These are phyloP conservation scores for Dimocarpus longan DNA, from an alignment of 345 rosid genomes.

Conservation along the genomic window DNA sequence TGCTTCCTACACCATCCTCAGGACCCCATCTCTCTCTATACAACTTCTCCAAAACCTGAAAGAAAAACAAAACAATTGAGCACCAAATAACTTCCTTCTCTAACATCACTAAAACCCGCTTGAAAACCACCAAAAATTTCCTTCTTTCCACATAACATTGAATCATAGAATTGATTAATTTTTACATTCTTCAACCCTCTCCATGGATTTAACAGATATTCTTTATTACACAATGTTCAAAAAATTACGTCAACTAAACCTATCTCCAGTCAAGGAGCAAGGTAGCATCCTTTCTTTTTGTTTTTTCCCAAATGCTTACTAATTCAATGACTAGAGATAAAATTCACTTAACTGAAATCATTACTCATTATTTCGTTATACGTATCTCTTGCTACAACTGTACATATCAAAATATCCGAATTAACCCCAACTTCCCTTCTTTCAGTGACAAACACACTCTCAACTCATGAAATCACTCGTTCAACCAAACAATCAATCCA, in stretches of 20 bases:
- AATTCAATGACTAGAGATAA: not conserved
- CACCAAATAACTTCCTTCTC: not conserved
- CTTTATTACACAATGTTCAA: not conserved
- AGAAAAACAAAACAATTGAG: not conserved
- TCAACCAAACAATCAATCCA: not conserved
- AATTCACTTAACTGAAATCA: not conserved
- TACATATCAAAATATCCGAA: too few relatives aligned
- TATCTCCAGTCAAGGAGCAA: not conserved
- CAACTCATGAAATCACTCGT: too few relatives aligned
- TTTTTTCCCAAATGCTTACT: too few relatives aligned
- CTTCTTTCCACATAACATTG: not conserved
- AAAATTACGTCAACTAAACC: not conserved
- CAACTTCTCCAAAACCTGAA: constrained; percentile 78
- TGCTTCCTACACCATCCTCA: constrained; percentile 91
- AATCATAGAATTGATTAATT: too few relatives aligned
- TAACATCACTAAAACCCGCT: not conserved
- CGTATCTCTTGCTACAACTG: not conserved
- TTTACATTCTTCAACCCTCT: not conserved
- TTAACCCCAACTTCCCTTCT: too few relatives aligned
- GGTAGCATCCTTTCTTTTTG: not conserved
- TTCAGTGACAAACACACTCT: too few relatives aligned
- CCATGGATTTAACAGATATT: not conserved
- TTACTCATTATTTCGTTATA: not conserved
- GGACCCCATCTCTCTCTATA: constrained; percentile 84
- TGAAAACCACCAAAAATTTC: not conserved